Evolutionary conservation across 1,284 basidiomycete species (phyloP).

Genomic region (Mycena sp.): DNA sequence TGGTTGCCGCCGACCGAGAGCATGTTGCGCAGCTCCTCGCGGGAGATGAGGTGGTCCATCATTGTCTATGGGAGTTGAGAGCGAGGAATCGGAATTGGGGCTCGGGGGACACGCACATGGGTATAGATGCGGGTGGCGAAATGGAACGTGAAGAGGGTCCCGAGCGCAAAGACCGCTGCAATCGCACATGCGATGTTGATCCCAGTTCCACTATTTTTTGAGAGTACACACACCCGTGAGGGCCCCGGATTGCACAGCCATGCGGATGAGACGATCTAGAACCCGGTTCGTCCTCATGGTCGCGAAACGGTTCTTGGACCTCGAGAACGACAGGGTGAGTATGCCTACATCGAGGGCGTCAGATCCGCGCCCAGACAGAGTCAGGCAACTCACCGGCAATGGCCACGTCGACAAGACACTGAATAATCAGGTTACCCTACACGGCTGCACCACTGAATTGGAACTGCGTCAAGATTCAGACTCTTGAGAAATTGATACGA

Average conservation of each 20-base stretch:
- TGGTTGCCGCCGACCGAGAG: slow-evolving; percentile 2
- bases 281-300: slow-evolving; percentile 8
- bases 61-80: slow-evolving; percentile 1
- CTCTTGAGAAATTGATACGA: too few relatives aligned
- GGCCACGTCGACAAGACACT: neutral
- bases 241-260: slow-evolving; percentile 10
- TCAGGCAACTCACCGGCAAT: slow-evolving; percentile 3
- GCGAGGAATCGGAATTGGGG: neutral
- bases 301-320: neutral
- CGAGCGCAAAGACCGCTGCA: slow-evolving; percentile 19
- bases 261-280: slow-evolving; percentile 11
- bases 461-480: too few relatives aligned
- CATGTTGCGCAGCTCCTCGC: slow-evolving; percentile 6
- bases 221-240: slow-evolving; percentile 9
- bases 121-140: slow-evolving; percentile 22
- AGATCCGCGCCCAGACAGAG: neutral
- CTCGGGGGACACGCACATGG: neutral
- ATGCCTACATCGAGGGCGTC: neutral
- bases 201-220: neutral
- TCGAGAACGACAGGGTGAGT: neutral
- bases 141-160: slow-evolving; percentile 9
- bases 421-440: slow-evolving; percentile 8
- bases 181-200: neutral
- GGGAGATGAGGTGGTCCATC: slow-evolving; percentile 14
- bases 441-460: too few relatives aligned